Base-by-base conservation (phyloP, 148 eudicot species). In the Arctostaphylos glauca region DNA sequence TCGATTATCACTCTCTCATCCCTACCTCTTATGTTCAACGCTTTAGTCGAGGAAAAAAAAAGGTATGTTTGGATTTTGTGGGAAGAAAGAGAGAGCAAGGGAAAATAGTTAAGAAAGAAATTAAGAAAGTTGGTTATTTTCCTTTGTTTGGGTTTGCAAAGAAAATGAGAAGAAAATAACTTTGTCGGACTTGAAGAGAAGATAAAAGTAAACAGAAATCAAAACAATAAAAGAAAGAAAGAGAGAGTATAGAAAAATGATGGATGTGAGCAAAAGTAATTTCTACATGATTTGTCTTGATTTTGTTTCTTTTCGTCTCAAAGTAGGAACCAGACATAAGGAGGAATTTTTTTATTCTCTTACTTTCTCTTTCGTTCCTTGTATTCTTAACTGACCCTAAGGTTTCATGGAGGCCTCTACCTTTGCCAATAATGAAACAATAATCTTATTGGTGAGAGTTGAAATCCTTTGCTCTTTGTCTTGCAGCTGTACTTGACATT, bases 401-500 rank as follows among this genome's bases (percentile, higher is more conserved):
- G 23, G 64, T 58, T 5, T 60, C 68, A 62, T 62, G 68, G 68
- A 62, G 68, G 5, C 68, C 38, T 62, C 68, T 62, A 10, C 68
- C 21, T 62, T 62, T 21, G 38, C 38, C 38, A 31, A 25, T 62
- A 72, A 47, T 62, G 50, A 41, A 25, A 31, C 74, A 54, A 64
- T 23, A 78, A n/a, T 78, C 2, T 21, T 75, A 16, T 54, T 56
- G 54, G 14, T 74, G 49, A 53, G 53, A 53, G 49, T 71, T n/a
- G 77, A 71, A 16, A 70, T 81, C 16, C 21, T 19, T 70, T 47
- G 9, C 21, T 55, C 71, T 58, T 76, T 46, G 64, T 66, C 80
- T 70, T 85, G 83, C 90, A 92, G 95, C 93, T 88, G 75, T 87
- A 23, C 83, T 90, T 50, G 95, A 92, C 87, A 75, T 92, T n/a